Evolutionary conservation across 805 yeast species (phyloP), one percentile per base, ranked within the genome.

Genomic region (Monosporozyma aquatica): DNA sequence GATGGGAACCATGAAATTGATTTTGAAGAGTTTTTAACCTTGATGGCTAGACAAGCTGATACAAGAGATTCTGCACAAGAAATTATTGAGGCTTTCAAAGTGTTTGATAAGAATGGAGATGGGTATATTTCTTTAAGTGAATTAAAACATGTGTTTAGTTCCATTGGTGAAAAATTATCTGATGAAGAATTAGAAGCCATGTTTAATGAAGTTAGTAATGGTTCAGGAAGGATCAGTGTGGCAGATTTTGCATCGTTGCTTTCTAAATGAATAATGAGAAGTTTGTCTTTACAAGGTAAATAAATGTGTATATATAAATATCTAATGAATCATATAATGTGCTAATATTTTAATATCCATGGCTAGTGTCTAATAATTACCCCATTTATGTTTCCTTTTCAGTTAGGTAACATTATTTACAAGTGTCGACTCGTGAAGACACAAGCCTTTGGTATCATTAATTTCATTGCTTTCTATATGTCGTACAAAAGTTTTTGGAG

Each of bases 31-130:
- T 83, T 83, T 58, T 69, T 83, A 53, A 82, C 90, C 23, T 74
- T 83, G 75, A 83, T 83, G 92, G 83, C 85, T 26, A 75, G 90
- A 58, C 94, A 92, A 61, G 79, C 89, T 77, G 87, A 85, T 68
- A 95, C 89, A 56, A 87, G 90, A 47, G 98, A 92, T 64, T 81
- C 92, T 25, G 97, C 90, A 66, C 97, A 94, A 54, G 98, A 92
- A 67, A 80, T 90, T 50, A 77, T 90, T 48, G 98, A 92, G 69
- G 97, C 98, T 6, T 90, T 90, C 74, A 90, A 87, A 69, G 98
- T 92, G 35, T 90, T 90, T 62, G 98, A 90, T 70, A 75, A 80
- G 62, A 84, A 90, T 65, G 96, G 96, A 43, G 96, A 92, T 64
- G 98, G 98, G 49, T 82, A 82, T 65, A 90, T 90, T 60, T 82